Evolutionary conservation across 73 alveolate genomes (phyloP).

Genomic region (Paramecium bursaria): DNA sequence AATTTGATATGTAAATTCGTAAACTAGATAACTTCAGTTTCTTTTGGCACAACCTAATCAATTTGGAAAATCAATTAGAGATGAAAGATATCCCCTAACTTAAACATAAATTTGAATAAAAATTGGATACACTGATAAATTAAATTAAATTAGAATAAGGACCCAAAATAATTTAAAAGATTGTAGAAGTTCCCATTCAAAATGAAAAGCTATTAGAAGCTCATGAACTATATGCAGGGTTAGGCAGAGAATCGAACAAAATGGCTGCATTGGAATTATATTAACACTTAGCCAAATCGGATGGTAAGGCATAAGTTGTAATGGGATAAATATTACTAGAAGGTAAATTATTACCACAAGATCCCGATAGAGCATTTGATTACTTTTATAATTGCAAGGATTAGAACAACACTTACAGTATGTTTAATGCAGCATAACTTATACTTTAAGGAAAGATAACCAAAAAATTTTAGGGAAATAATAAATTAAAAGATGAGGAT

Average conservation of each 20-base stretch:
- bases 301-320: constrained; percentile 20
- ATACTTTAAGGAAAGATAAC: background rate
- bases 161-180: background rate
- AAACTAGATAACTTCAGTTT: background rate
- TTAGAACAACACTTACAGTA: constrained; percentile 5
- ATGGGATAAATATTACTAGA: constrained; percentile 40
- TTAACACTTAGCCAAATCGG: background rate
- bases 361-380: constrained; percentile 10
- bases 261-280: background rate
- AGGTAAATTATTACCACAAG: background rate
- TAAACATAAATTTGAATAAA: background rate
- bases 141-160: background rate
- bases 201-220: background rate
- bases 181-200: background rate
- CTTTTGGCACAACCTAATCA: background rate
- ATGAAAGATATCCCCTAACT: background rate
- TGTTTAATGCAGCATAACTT: constrained; percentile 1
- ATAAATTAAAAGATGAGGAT: background rate
- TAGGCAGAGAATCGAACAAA: constrained; percentile 8
- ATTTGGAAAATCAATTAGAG: background rate
- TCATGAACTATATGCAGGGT: constrained; percentile 48
- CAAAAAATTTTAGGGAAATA: background rate
- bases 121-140: background rate
- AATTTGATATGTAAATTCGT: background rate
- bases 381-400: constrained; percentile 24